Percentiles rank a stretch among this genome's conserved stretches.
These are phyloP conservation scores for Prunus mira DNA, from an alignment of 306 rosid species.

Conservation along the genomic window DNA sequence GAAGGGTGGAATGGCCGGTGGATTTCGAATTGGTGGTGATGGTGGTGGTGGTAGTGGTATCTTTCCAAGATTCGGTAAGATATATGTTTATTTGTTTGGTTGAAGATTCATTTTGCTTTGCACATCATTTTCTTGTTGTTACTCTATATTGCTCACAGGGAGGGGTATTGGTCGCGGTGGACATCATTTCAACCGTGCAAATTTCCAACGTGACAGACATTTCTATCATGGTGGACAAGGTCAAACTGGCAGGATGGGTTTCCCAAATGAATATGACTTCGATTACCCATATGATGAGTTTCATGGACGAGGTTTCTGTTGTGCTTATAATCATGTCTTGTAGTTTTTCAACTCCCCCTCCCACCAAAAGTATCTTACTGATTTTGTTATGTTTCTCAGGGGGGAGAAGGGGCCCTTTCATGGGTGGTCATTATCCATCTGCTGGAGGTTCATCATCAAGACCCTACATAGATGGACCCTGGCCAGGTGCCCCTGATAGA, in stretches of 20 bases:
- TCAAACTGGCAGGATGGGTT: constrained; percentile 50
- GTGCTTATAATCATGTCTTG: constrained; percentile 17
- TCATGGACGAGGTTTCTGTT: constrained; percentile 42
- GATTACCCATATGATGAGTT: constrained; percentile 42
- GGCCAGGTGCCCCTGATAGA: constrained; percentile 49
- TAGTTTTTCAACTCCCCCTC: background rate
- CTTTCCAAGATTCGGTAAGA: constrained; percentile 48
- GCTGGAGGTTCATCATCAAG: constrained; percentile 45
- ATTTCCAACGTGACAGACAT: constrained; percentile 43
- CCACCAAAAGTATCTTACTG: background rate
- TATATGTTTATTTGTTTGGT: constrained; percentile 8
- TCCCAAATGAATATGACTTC: constrained; percentile 28
- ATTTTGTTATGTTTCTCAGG: constrained; percentile 36
- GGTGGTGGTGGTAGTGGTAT: constrained; percentile 41
- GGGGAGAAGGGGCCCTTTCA: constrained; percentile 39
- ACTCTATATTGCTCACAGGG: constrained; percentile 32
- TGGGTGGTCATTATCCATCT: constrained; percentile 46
- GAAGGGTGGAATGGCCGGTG: constrained; percentile 83
- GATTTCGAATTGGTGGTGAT: constrained; percentile 64
- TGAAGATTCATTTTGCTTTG: constrained; percentile 10
- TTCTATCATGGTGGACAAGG: constrained; percentile 44
- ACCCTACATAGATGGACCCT: constrained; percentile 45
- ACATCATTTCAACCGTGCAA: constrained; percentile 34
- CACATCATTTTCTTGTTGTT: constrained; percentile 6
- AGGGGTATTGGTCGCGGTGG: constrained; percentile 56